Percentiles rank a stretch among this genome's conserved stretches.
These are phyloP conservation scores for Ophiostoma australiae DNA, from an alignment of 2,329 filamentous ascomycete species.

Conservation along the genomic window DNA sequence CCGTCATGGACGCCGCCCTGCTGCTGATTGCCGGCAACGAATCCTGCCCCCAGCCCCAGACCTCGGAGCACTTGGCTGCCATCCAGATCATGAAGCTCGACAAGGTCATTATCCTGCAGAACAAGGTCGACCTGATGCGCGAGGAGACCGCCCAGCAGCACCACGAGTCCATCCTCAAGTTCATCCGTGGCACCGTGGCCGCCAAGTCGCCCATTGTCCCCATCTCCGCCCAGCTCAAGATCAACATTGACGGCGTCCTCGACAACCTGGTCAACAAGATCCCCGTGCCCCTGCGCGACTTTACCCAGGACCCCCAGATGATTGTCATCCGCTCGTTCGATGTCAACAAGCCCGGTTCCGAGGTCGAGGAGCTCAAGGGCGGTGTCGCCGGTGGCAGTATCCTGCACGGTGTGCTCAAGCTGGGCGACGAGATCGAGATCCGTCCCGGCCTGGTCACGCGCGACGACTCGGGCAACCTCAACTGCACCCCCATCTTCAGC, in stretches of 20 bases:
- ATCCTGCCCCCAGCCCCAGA: conserved; percentile 96
- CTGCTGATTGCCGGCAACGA: conserved; percentile 97
- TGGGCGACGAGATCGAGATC: conserved; percentile 98
- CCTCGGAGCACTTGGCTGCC: conserved; percentile 94
- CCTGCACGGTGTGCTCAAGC: conserved; percentile 90
- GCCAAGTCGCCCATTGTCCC: conserved; percentile 94
- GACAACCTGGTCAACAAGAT: conserved; percentile 95
- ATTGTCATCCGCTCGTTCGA: conserved; percentile 99
- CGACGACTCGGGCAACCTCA: conserved; percentile 86
- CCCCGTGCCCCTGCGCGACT: conserved; percentile 85
- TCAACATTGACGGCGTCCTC: conserved; percentile 98
- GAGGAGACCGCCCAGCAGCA: conserved; percentile 91
- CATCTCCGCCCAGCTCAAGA: conserved; percentile 95
- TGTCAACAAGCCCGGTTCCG: conserved; percentile 98
- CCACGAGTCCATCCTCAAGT: conserved; percentile 96
- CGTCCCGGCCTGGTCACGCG: conserved; percentile 96
- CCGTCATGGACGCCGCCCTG: conserved; percentile 98
- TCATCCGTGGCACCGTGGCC: conserved; percentile 94
- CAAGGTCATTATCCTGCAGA: conserved; percentile 99
- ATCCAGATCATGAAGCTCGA: conserved; percentile 99
- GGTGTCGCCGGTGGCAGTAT: conserved; percentile 98
- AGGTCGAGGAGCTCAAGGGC: conserved; percentile 97
- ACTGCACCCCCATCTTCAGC: conserved; percentile 96
- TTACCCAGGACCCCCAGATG: conserved; percentile 90
- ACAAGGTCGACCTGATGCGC: conserved; percentile 98